These are phyloP conservation scores for Entelexis paramagnoliae DNA, from an alignment of 1,139 yeast species.

Conservation along the genomic window DNA sequence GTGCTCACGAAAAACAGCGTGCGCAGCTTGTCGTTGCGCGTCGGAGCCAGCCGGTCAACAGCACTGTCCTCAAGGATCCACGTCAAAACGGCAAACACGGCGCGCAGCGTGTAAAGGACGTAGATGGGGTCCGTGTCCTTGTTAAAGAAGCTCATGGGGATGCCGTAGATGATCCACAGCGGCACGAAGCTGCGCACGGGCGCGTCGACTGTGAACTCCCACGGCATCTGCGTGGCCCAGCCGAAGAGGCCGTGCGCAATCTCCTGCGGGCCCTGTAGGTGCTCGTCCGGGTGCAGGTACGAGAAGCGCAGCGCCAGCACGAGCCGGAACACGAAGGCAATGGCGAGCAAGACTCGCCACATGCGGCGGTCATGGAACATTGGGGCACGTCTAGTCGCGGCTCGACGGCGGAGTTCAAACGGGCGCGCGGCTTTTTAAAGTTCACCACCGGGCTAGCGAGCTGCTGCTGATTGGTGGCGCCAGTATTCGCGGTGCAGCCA, in stretches of 20 bases:
- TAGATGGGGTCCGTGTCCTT: conserved; percentile 29
- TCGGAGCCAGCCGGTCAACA: conserved; percentile 40
- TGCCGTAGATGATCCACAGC: conserved; percentile 53
- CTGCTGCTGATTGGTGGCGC: conserved; percentile 5
- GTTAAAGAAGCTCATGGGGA: conserved; percentile 40
- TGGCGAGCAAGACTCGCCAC: conserved; percentile 29
- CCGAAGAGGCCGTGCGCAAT: conserved; percentile 43
- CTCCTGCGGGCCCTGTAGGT: conserved; percentile 78
- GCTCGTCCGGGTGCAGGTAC: conserved; percentile 96
- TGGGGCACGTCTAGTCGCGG: background rate
- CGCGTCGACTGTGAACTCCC: conserved; percentile 60
- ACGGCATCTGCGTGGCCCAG: conserved; percentile 51
- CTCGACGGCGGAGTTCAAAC: background rate
- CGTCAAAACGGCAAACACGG: conserved; percentile 46
- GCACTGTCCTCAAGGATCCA: conserved; percentile 51
- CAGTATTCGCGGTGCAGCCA: background rate
- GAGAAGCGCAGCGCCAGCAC: conserved; percentile 60
- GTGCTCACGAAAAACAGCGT: conserved; percentile 58
- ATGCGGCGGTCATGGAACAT: conserved; percentile 10
- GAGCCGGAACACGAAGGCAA: conserved; percentile 41
- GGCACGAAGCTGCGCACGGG: conserved; percentile 74
- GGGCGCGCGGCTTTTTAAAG: no score
- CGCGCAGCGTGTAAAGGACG: conserved; percentile 49
- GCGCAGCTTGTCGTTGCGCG: conserved; percentile 54
- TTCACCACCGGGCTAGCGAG: background rate